Base-by-base conservation (phyloP, 2,329 filamentous ascomycete genomes). In the Clarireedia hainanense region DNA sequence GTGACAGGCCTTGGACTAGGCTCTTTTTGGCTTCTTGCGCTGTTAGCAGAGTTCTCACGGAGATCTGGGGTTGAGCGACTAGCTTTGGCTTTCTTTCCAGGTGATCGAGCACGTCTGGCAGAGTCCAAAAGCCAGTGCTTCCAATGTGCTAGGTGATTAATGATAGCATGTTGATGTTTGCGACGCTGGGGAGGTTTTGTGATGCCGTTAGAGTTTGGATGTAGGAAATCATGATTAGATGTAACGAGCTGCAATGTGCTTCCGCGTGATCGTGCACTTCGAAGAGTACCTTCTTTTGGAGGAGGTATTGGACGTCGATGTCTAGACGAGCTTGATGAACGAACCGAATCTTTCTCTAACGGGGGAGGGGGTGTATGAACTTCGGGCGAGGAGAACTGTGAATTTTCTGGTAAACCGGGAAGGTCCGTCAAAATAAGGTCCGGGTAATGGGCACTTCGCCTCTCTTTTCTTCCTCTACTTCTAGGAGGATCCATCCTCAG, bases 201-300 rank as follows among this genome's bases (percentile, higher is more conserved):
- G 17, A 45, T 55, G 20, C 64, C 66, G 55, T 68, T 69, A n/a
- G 61, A 54, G 61, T 79, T 79, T n/a, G 74, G 70, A 47, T 76
- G 74, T 15, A 84, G 72, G 6, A 86, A 70, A 61, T 86, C 83
- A 23, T 81, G 79, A 61, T 86, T 85, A 40, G 76, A 80, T 14
- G 82, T 84, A 9, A 95, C 90, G 4, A 95, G 81, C 67, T 96
- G 90, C 34, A 96, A 79, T 60, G 90, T 94, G 63, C 91, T 96
- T 45, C 89, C 88, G 58, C 89, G 79, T 62, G 88, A 88, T 63
- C 86, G 79, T 57, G 88, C 83, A 60, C 83, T 84, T 62, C 83
- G 76, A 55, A 86, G 70, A 10, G 83, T 73, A 14, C 83, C 81
- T 68, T 96, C 91, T 69, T 96, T 96, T 2, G 92, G 91, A 43